Percentiles rank a stretch among this genome's conserved stretches.
phyloP scores from a whole-genome alignment of 2,329 filamentous ascomycete genomes.

The Phaeosphaeriaceae sp. region DNA sequence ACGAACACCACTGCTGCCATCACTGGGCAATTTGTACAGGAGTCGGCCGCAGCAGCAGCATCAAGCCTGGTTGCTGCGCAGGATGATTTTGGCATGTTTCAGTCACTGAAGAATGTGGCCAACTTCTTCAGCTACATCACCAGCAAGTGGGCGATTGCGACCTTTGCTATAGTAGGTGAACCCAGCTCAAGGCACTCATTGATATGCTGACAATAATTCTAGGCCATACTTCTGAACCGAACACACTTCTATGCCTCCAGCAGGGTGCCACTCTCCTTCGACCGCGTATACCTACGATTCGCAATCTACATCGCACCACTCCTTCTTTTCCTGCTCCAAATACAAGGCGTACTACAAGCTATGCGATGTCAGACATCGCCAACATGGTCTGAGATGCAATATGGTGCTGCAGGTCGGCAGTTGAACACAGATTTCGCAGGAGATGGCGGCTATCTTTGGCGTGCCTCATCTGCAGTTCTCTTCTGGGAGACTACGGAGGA shows the following conservation, averaged over 20 bases:
- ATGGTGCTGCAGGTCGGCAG: constrained; percentile 52
- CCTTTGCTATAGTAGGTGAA: constrained; percentile 72
- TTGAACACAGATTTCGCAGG: constrained; percentile 58
- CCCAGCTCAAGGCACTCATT: neutral
- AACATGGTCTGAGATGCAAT: constrained; percentile 54
- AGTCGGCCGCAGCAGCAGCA: constrained; percentile 52
- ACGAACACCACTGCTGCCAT: constrained; percentile 50
- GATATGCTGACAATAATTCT: constrained; percentile 7
- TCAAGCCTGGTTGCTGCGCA: constrained; percentile 35
- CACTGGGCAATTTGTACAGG: constrained; percentile 51
- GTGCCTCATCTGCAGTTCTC: constrained; percentile 73
- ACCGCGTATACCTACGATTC: constrained; percentile 64
- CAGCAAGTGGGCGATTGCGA: constrained; percentile 81
- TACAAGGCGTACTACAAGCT: constrained; percentile 75
- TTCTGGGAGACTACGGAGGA: constrained; percentile 75
- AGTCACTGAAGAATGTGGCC: constrained; percentile 72
- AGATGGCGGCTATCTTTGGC: constrained; percentile 73
- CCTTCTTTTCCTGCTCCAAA: constrained; percentile 61
- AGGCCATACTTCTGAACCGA: constrained; percentile 86
- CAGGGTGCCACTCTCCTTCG: constrained; percentile 76
- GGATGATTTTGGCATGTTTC: constrained; percentile 54
- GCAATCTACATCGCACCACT: constrained; percentile 42
- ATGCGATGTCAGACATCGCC: constrained; percentile 86
- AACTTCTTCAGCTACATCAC: constrained; percentile 81
- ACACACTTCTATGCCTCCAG: constrained; percentile 94